Conservation (phyloP, 805 yeast genomes). For the Metschnikowia lunata region DNA sequence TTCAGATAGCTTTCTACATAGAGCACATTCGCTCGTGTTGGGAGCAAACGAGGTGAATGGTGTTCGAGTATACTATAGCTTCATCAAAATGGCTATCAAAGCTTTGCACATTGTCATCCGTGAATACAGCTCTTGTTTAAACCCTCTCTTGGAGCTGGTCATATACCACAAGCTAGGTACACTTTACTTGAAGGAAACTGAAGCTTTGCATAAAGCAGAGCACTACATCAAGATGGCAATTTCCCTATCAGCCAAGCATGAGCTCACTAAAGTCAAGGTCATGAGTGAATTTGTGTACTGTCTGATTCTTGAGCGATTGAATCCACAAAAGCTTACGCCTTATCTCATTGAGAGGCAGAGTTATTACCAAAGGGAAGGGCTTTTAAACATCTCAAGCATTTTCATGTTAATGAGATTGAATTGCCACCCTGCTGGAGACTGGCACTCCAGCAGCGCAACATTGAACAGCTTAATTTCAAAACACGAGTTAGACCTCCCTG, state of each 20-base stretch:
- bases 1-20: constrained; percentile 9
- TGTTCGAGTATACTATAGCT: constrained; percentile 9
- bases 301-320: constrained; percentile 29
- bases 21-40: constrained; percentile 14
- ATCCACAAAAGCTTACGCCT: constrained; percentile 5
- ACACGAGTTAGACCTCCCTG: constrained; percentile 12
- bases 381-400: constrained; percentile 20
- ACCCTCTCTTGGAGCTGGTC: constrained; percentile 28
- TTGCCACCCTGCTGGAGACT: neutral
- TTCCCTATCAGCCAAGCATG: constrained; percentile 25
- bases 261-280: constrained; percentile 19
- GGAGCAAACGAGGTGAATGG: constrained; percentile 12
- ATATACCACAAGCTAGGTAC: constrained; percentile 34
- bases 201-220: constrained; percentile 38
- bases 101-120: constrained; percentile 20
- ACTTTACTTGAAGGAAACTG: constrained; percentile 40
- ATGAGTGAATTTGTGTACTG: constrained; percentile 34
- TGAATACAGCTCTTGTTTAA: constrained; percentile 25
- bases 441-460: neutral
- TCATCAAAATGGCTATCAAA: constrained; percentile 13
- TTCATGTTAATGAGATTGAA: constrained; percentile 29
- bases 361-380: constrained; percentile 8
- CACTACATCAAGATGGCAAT: constrained; percentile 32
- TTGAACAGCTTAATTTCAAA: neutral
- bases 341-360: constrained; percentile 6